Evolutionary conservation across 441 rosid genomes (phyloP).

Genomic region (Populus hybrid): DNA sequence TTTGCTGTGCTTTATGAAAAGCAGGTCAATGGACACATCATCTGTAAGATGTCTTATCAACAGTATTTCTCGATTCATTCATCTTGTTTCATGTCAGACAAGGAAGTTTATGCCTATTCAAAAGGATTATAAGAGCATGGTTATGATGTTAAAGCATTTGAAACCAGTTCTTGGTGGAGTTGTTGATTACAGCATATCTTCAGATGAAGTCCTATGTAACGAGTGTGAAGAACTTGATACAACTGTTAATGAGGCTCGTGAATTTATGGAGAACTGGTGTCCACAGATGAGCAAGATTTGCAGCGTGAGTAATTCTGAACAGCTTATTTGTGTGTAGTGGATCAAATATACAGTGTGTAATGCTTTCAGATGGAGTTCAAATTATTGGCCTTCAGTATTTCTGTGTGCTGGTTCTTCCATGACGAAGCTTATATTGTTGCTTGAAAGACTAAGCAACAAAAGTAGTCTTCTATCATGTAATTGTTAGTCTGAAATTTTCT

Average conservation of each 20-base stretch:
- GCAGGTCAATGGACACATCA: constrained; percentile 62
- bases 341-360: background rate
- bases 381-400: background rate
- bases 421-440: background rate
- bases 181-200: constrained; percentile 53
- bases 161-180: constrained; percentile 74
- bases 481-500: background rate
- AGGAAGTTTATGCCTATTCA: constrained; percentile 48
- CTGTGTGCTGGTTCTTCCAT: background rate
- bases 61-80: constrained; percentile 82
- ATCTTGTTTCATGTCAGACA: constrained; percentile 76
- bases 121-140: constrained; percentile 52
- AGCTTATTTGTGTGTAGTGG: background rate
- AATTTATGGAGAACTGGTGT: constrained; percentile 71
- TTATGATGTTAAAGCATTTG: constrained; percentile 58
- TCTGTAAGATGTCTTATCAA: constrained; percentile 69
- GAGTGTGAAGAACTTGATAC: constrained; percentile 72
- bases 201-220: constrained; percentile 50
- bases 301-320: constrained; percentile 45
- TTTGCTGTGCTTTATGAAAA: constrained; percentile 11
- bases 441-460: background rate
- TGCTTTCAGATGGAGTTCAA: background rate
- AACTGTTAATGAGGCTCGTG: constrained; percentile 70
- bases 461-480: background rate
- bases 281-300: constrained; percentile 70